A percentile compares a stretch with the other conserved stretches of the same genome.
Conservation (phyloP, 2,329 filamentous ascomycete species). For the Colletotrichum sp. region DNA sequence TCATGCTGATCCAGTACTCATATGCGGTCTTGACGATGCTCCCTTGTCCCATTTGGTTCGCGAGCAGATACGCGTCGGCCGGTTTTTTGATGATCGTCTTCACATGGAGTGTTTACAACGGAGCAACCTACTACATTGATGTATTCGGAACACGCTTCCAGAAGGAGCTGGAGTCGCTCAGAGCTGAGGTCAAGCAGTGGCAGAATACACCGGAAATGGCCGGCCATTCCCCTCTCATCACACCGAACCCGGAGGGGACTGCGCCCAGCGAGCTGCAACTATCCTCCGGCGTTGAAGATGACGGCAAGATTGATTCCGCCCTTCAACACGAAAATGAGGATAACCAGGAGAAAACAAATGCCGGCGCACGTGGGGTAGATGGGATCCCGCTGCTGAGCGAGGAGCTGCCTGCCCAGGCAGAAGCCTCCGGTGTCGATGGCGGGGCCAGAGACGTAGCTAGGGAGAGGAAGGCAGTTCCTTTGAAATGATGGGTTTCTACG, state of each 20-base stretch:
- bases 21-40: constrained; percentile 95
- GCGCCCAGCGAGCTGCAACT: constrained; percentile 4
- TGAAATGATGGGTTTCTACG: neutral
- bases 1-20: constrained; percentile 94
- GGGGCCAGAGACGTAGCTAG: constrained; percentile 50
- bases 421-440: constrained; percentile 48
- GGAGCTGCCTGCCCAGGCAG: constrained; percentile 37
- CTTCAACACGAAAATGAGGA: constrained; percentile 14
- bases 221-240: constrained; percentile 41
- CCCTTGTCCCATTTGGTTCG: constrained; percentile 94
- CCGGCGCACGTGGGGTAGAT: constrained; percentile 44
- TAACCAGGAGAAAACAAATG: constrained; percentile 27
- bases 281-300: constrained; percentile 19
- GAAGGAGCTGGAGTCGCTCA: constrained; percentile 90
- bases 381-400: constrained; percentile 62
- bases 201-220: constrained; percentile 65
- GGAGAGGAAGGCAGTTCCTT: constrained; percentile 45
- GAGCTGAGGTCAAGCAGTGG: constrained; percentile 88
- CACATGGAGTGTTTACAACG: constrained; percentile 94
- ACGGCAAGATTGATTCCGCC: constrained; percentile 13
- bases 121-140: constrained; percentile 97
- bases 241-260: constrained; percentile 32
- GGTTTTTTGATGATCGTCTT: constrained; percentile 84
- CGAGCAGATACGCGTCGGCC: constrained; percentile 80
- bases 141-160: constrained; percentile 97